Evolutionary conservation across 306 rosid species (phyloP), one percentile per base, ranked within the genome.

Genomic region (Cucurbita argyrosperma): DNA sequence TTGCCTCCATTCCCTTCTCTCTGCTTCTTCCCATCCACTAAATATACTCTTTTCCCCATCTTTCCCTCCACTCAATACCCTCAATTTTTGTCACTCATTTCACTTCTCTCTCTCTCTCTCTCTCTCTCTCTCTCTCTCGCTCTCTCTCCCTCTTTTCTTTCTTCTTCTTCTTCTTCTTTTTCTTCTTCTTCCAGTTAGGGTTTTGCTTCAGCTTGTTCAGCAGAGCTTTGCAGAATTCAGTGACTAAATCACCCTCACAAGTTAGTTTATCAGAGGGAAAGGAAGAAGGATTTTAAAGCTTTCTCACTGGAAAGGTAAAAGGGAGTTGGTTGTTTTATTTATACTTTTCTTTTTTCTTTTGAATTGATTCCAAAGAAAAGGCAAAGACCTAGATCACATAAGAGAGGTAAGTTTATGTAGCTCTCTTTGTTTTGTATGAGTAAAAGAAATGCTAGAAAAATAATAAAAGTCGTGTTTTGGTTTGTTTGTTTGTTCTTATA

Each of bases 1-100:
- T 90, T 89, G 89, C 91, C 82, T 68, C 72, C 54, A 66, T 66
- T 66, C 54, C 18, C 72, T 26, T 83, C 90, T 88, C 87, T 86
- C 84, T 86, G 82, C 84, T 83, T 87, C 91, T 83, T 86, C 95
- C 89, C 92, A 85, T 89, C 92, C 97, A 93, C 98, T 81, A 89
- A 76, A 82, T 73, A 80, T 82, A 80, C 76, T 82, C 68, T 78
- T 85, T 78, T 76, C 80, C 83, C 54, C n/a, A 74, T 74, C 79
- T 55, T 82, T 76, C 54, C 26, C 79, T 68, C 62, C 84, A 65
- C 79, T 72, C 64, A 72, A 40, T 37, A 51, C 51, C 30, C 35
- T 76, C 76, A 30, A 30, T 30, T 30, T 30, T 30, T 30, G 35
- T 30, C 35, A 30, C 35, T 30, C 35, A 30, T 30, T 30, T 30